Percentiles rank a stretch among this genome's conserved stretches.
Evolutionary conservation across 108 stramenopile genomes (phyloP).

Genomic region (Conticribra guillardii): DNA sequence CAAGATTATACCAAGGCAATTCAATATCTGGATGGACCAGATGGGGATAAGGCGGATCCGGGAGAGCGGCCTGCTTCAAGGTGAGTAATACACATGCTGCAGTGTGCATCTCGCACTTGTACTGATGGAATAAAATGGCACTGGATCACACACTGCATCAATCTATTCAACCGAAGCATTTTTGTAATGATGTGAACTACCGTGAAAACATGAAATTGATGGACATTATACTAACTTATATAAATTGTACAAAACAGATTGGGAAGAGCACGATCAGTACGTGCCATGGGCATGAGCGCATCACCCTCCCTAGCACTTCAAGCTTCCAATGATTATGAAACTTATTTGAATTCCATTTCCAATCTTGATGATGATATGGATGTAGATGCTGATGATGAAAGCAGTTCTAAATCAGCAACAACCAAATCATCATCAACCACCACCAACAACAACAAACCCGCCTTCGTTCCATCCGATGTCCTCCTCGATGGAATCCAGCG

Average conservation of each 20-base stretch:
- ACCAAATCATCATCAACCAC: not conserved
- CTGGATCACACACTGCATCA: no score
- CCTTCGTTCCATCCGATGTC: conserved; percentile 9
- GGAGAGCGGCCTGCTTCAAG: conserved; percentile 64
- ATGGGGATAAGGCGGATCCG: conserved; percentile 65
- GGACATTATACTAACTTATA: no score
- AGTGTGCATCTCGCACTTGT: no score
- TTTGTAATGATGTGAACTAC: no score
- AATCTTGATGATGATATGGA: conserved; percentile 66
- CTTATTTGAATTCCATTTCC: conserved; percentile 46
- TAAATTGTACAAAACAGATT: no score
- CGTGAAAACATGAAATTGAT: no score
- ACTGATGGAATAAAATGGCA: no score
- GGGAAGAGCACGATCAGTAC: conserved; percentile 68
- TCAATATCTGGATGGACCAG: conserved; percentile 59
- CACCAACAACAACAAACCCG: not conserved
- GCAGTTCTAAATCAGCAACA: not conserved
- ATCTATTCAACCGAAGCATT: no score
- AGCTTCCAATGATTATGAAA: conserved; percentile 65
- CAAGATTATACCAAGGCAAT: conserved; percentile 67
- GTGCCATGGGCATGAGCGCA: conserved; percentile 45
- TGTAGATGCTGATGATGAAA: conserved; percentile 43
- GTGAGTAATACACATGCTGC: conserved; percentile 25
- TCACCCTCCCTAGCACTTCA: conserved; percentile 42
- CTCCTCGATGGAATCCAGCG: conserved; percentile 60